These are phyloP conservation scores for Rutstroemia sp. DNA, from an alignment of 2,329 filamentous ascomycete genomes.

Conservation along the genomic window DNA sequence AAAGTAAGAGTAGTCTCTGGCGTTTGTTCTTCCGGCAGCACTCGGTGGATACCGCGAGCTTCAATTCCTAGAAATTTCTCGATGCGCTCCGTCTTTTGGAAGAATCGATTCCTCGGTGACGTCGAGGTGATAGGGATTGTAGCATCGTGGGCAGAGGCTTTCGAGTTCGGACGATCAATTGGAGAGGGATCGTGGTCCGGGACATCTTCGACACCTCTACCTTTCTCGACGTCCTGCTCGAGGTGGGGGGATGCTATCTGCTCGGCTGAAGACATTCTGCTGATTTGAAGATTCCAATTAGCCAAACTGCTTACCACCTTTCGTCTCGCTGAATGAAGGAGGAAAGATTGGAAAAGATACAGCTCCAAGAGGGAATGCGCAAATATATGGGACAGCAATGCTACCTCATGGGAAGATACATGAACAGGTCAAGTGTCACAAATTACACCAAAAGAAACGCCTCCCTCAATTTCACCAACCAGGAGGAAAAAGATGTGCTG, in stretches of 20 bases:
- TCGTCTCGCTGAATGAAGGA: no score
- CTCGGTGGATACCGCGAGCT: slow-evolving; percentile 52
- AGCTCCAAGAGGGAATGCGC: background rate
- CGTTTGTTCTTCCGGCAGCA: slow-evolving; percentile 47
- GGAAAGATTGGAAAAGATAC: background rate
- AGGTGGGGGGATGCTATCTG: background rate
- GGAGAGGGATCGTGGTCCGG: background rate
- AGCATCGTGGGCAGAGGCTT: background rate
- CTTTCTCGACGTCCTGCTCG: slow-evolving; percentile 5
- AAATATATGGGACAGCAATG: no score
- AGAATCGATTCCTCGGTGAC: background rate
- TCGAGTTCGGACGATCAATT: background rate
- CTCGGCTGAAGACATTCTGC: background rate
- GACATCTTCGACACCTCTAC: background rate
- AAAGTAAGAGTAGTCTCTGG: slow-evolving; percentile 21
- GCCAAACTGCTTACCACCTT: background rate
- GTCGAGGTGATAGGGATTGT: background rate
- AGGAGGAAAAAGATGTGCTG: background rate
- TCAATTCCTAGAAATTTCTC: slow-evolving; percentile 33
- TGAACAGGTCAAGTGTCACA: background rate
- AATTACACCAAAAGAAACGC: background rate
- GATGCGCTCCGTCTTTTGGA: slow-evolving; percentile 8
- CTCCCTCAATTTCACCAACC: background rate
- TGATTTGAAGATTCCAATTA: background rate
- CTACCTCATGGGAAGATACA: background rate